Evolutionary conservation across 208 protist species (phyloP), one percentile per base, ranked within the genome.

Genomic region (Trypanosomatidae sp.): DNA sequence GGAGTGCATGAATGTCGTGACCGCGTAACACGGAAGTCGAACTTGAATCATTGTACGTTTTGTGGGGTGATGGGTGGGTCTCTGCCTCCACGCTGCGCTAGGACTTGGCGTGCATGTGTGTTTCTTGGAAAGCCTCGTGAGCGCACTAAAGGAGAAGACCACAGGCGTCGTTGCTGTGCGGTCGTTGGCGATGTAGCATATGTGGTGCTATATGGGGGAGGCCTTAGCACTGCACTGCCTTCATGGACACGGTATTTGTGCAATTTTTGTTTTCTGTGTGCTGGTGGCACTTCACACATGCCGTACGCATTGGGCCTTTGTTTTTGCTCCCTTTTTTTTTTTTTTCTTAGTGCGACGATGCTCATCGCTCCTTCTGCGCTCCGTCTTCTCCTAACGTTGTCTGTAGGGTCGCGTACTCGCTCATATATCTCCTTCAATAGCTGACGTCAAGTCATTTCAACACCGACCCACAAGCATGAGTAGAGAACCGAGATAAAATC

Each of bases 341-440:
- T 39, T 39, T 49, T n/a, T 59, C 41, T 52, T 13, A 41, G 25
- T 33, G 39, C 7, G 6, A 4, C 12, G 13, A 62, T 12, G 22
- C 5, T 22, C 33, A 62, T 41, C 5, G 17, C 43, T 66, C 19
- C 49, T 80, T 74, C 47, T 58, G 47, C 69, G 19, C 74, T 60
- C 30, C 75, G 53, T 69, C 66, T 77, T 58, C 36, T 71, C 19
- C 43, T 2, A 19, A 28, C 3, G 12, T 59, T 25, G 25, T 17
- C 33, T 10, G 50, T 55, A n/a, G 12, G 12, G 8, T 33, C 15
- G 15, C 8, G 4, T 17, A 33, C 25, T 22, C 10, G 3, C 25
- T 33, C 25, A 59, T 25, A 3, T 59, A 13, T 7, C 3, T 39
- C 3, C 25, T 25, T 55, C 50, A 0, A 59, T 9, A 36, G 30